These are phyloP conservation scores for Oryza rufipogon DNA, from an alignment of 176 grass and related monocot genomes.

Conservation along the genomic window DNA sequence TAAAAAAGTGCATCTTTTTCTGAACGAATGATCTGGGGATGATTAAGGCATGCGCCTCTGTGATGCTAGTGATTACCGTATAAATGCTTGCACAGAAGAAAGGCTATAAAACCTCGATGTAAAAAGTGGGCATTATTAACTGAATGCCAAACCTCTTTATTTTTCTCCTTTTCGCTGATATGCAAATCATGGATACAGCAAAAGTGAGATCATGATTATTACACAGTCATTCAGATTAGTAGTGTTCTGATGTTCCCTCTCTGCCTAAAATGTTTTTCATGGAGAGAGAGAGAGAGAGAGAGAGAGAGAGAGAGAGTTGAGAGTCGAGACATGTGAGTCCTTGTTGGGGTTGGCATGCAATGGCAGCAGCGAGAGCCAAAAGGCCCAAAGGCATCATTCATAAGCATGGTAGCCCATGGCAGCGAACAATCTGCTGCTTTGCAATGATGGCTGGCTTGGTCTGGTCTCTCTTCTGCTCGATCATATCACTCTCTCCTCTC, in stretches of 20 bases:
- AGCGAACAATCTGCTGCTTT: slow-evolving; percentile 41
- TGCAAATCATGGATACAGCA: slow-evolving; percentile 20
- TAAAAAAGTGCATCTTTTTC: slow-evolving; percentile 6
- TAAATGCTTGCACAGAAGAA: slow-evolving; percentile 29
- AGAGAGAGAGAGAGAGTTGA: not conserved
- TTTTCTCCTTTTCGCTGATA: slow-evolving; percentile 27
- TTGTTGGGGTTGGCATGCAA: not conserved
- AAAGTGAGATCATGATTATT: slow-evolving; percentile 34
- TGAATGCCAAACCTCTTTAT: not conserved
- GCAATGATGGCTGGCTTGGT: slow-evolving; percentile 49
- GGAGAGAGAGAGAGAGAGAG: not conserved
- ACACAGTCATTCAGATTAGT: not conserved
- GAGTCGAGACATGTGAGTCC: slow-evolving; percentile 23
- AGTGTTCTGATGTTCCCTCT: not conserved
- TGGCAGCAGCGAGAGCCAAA: not conserved
- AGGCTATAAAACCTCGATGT: not conserved
- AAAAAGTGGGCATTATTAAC: slow-evolving; percentile 9
- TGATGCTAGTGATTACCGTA: not conserved
- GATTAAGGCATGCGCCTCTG: not conserved
- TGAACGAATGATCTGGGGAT: slow-evolving; percentile 11
- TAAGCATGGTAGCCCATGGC: slow-evolving; percentile 37
- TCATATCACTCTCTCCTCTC: not conserved
- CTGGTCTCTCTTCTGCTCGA: not conserved
- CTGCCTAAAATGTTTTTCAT: too few species aligned
- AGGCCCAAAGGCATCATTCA: not conserved